phyloP scores from a whole-genome alignment of 768 basidiomycete genomes.

The Suillus weaverae region DNA sequence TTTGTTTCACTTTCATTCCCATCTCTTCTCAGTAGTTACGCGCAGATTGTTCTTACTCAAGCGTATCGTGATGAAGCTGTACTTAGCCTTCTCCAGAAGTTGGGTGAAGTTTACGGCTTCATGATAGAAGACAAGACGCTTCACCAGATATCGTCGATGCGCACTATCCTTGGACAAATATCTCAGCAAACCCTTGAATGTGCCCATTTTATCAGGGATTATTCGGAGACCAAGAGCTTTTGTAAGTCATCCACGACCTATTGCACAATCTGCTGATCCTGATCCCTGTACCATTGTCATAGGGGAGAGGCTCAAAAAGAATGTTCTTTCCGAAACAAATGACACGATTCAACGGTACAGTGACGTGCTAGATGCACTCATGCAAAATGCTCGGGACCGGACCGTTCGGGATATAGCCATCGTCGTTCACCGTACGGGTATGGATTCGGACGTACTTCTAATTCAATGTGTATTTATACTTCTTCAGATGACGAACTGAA shows the following conservation, averaged over 20 bases:
- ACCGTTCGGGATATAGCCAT: not conserved
- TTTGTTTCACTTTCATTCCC: not conserved
- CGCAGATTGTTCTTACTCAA: conserved; percentile 1
- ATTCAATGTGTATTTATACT: not conserved
- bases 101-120: conserved; percentile 9
- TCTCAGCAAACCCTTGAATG: conserved; percentile 10
- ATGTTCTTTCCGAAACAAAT: not conserved
- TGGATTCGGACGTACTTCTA: not conserved
- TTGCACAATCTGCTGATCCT: not conserved
- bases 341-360: not conserved
- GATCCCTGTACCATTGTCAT: not conserved
- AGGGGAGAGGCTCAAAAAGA: conserved; percentile 1
- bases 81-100: conserved; percentile 7
- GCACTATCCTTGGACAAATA: not conserved
- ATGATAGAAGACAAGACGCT: conserved; percentile 1
- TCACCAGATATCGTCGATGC: not conserved
- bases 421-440: conserved; percentile 4
- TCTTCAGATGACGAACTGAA: conserved; percentile 1
- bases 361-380: conserved; percentile 1
- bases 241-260: not conserved
- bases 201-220: conserved; percentile 9
- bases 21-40: not conserved
- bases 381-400: conserved; percentile 7
- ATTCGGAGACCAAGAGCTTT: conserved; percentile 11
- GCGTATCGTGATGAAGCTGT: conserved; percentile 2